A percentile compares a stretch with the other conserved stretches of the same genome.
These are phyloP conservation scores for Trichophyton rubrum DNA, from an alignment of 2,329 filamentous ascomycete genomes.

Conservation along the genomic window DNA sequence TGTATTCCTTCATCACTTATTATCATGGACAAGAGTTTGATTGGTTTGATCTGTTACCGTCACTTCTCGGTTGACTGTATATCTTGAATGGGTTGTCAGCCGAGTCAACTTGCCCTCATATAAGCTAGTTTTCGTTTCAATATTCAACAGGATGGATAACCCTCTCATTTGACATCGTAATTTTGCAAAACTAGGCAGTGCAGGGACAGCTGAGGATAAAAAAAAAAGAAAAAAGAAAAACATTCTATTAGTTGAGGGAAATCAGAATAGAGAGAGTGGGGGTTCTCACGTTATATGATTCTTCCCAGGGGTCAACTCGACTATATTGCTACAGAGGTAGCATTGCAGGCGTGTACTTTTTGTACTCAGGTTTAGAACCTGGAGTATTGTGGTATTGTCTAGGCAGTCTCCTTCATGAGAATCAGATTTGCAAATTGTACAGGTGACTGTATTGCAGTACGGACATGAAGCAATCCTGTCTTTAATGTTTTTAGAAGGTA, in stretches of 20 bases:
- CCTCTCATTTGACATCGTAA: conserved; percentile 35
- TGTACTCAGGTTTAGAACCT: conserved; percentile 31
- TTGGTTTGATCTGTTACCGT: too few relatives aligned
- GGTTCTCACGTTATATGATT: conserved; percentile 43
- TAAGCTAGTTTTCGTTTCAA: neutral
- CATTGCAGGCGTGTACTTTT: conserved; percentile 43
- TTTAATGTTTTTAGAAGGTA: conserved; percentile 25
- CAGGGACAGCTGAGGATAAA: conserved; percentile 34
- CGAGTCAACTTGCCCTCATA: neutral
- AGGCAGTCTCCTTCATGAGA: conserved; percentile 40
- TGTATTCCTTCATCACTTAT: neutral
- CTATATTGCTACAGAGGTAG: conserved; percentile 32
- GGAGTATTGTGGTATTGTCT: conserved; percentile 29
- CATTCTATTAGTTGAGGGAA: neutral
- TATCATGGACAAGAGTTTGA: neutral
- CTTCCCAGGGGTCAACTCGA: conserved; percentile 42
- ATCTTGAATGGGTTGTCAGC: neutral
- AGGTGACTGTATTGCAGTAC: conserved; percentile 36
- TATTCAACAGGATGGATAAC: conserved; percentile 24
- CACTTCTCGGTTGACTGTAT: neutral
- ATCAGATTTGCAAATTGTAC: conserved; percentile 38
- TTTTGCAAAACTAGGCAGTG: conserved; percentile 39
- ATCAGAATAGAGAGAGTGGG: neutral
- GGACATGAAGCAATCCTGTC: conserved; percentile 31
- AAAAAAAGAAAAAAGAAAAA: neutral